Conservation (phyloP, 257 asterid genomes). For the Echites panduratus region DNA sequence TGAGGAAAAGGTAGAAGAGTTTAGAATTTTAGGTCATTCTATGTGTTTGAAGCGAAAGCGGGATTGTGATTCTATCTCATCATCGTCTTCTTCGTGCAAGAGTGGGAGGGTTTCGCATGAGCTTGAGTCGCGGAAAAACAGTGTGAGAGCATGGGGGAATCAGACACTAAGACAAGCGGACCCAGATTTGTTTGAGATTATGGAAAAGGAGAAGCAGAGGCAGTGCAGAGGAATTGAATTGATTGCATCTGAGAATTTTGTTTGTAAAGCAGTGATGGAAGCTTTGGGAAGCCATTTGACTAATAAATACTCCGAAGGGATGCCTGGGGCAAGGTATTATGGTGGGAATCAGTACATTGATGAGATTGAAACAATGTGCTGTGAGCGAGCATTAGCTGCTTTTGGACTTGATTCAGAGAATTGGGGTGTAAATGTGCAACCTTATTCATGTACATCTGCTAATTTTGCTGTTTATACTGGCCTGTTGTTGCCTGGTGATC, state of each 20-base stretch:
- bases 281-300: conserved; percentile 88
- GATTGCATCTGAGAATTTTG: conserved; percentile 85
- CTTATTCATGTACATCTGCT: conserved; percentile 83
- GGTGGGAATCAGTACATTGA: conserved; percentile 84
- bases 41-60: conserved; percentile 36
- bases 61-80: conserved; percentile 18
- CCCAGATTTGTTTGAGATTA: conserved; percentile 53
- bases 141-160: conserved; percentile 82
- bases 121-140: conserved; percentile 44
- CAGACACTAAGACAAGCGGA: conserved; percentile 61
- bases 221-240: conserved; percentile 77
- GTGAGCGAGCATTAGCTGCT: conserved; percentile 72
- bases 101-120: conserved; percentile 35
- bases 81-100: conserved; percentile 30
- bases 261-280: conserved; percentile 76
- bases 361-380: conserved; percentile 71
- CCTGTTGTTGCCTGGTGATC: conserved; percentile 76
- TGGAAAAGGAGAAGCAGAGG: conserved; percentile 84
- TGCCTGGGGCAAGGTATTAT: conserved; percentile 73
- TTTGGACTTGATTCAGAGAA: conserved; percentile 60
- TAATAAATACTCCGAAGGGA: conserved; percentile 80
- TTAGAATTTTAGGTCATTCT: conserved; percentile 35
- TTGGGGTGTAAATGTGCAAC: conserved; percentile 95
- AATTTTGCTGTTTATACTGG: conserved; percentile 88
- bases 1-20: conserved; percentile 28